phyloP scores from a whole-genome alignment of 2,329 filamentous ascomycete genomes.

The Mycosphaerella sp. region DNA sequence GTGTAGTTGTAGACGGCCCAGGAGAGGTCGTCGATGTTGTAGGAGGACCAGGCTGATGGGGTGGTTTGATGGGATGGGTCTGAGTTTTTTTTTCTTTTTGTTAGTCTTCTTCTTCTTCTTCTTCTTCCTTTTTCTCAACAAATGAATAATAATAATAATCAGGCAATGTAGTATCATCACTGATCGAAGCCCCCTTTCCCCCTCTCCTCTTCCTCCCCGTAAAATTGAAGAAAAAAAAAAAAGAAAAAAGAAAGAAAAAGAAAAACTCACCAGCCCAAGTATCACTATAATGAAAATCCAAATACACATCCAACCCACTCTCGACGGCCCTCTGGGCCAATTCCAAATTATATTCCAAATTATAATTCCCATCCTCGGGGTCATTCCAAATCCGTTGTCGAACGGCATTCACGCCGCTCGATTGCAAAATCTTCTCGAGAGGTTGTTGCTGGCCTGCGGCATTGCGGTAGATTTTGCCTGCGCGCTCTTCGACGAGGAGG shows the following conservation, averaged over 20 bases:
- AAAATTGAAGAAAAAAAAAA: too few relatives aligned
- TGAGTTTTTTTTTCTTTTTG: not conserved
- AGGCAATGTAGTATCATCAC: too few relatives aligned
- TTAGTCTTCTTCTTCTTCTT: too few relatives aligned
- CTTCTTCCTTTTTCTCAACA: too few relatives aligned
- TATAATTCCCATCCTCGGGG: conserved; percentile 26
- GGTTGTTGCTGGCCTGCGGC: conserved; percentile 26
- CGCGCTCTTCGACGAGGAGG: conserved; percentile 32
- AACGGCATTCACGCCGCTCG: conserved; percentile 24
- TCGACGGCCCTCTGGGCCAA: conserved; percentile 31
- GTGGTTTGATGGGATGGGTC: conserved; percentile 32
- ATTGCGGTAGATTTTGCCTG: conserved; percentile 33
- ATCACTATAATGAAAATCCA: conserved; percentile 33
- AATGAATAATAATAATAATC: too few relatives aligned
- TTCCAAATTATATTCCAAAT: conserved; percentile 32
- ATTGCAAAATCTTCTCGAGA: conserved; percentile 24
- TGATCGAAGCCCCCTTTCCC: too few relatives aligned
- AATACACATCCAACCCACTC: conserved; percentile 31
- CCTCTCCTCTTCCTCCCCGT: too few relatives aligned
- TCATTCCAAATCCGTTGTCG: conserved; percentile 31
- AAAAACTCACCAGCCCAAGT: conserved; percentile 27
- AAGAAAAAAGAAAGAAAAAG: not conserved
- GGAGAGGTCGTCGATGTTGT: conserved; percentile 29
- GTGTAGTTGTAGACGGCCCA: conserved; percentile 31
- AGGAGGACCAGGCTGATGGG: conserved; percentile 31